A percentile compares a stretch with the other conserved stretches of the same genome.
These are phyloP conservation scores for Gloeostereum incarnatum DNA, from an alignment of 768 basidiomycete genomes.

Conservation along the genomic window DNA sequence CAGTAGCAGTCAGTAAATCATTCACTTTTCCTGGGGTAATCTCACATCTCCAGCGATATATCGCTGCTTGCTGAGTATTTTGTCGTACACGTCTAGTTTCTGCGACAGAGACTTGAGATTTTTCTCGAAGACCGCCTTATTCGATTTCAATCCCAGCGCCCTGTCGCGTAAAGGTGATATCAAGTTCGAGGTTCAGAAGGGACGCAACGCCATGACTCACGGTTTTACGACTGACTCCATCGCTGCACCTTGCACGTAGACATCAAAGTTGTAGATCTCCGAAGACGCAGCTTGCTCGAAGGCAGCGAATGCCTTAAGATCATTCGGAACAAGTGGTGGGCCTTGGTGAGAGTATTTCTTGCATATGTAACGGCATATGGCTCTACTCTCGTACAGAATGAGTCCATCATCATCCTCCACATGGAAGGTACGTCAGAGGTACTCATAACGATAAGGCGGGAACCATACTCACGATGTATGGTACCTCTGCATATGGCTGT, in stretches of 20 bases:
- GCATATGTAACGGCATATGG: conserved; percentile 35
- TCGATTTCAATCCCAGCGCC: conserved; percentile 17
- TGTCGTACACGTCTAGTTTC: conserved; percentile 44
- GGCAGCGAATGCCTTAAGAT: conserved; percentile 14
- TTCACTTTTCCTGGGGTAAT: too few species aligned
- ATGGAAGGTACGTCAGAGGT: not conserved
- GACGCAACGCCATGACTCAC: too few species aligned
- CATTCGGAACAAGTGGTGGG: conserved; percentile 26
- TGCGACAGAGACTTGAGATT: conserved; percentile 19
- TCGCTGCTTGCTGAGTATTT: conserved; percentile 38
- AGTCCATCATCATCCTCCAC: conserved; percentile 35
- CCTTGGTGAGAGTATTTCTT: conserved; percentile 30
- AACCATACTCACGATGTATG: conserved; percentile 19
- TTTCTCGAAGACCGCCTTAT: conserved; percentile 18
- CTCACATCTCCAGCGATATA: conserved; percentile 51
- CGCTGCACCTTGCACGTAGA: too few species aligned
- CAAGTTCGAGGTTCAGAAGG: too few species aligned
- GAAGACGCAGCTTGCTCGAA: conserved; percentile 26
- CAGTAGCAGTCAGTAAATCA: conserved; percentile 9
- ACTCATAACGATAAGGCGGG: not conserved
- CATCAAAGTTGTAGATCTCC: conserved; percentile 34
- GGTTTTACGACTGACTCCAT: too few species aligned
- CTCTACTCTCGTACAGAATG: conserved; percentile 36
- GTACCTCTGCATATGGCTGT: conserved; percentile 43
- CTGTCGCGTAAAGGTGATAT: conserved; percentile 18